These are phyloP conservation scores for Eruca vesicaria DNA, from an alignment of 441 rosid genomes.

Conservation along the genomic window DNA sequence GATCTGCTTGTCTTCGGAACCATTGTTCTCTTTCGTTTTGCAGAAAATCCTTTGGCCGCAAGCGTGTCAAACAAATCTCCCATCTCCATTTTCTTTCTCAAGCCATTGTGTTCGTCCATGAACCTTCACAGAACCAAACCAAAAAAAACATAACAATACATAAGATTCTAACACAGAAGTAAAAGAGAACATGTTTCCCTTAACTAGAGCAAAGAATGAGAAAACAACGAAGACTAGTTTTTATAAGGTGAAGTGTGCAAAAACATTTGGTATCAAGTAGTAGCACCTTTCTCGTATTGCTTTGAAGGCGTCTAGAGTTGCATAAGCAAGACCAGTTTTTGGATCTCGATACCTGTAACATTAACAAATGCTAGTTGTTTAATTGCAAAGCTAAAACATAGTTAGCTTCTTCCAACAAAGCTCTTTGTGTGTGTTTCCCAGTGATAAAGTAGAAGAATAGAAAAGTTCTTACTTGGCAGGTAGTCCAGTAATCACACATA, in stretches of 20 bases:
- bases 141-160: too few relatives aligned
- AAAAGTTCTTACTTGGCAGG: slow-evolving; percentile 85
- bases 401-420: not conserved
- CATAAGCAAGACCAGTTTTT: slow-evolving; percentile 83
- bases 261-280: not conserved
- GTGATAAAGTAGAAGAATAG: not conserved
- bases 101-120: slow-evolving; percentile 44
- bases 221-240: not conserved
- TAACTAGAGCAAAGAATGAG: not conserved
- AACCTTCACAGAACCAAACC: slow-evolving; percentile 46
- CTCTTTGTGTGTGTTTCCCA: not conserved
- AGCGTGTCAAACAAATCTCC: slow-evolving; percentile 71
- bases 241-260: not conserved
- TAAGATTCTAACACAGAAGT: not conserved
- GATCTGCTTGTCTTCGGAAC: slow-evolving; percentile 38
- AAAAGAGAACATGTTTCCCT: not conserved
- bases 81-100: slow-evolving; percentile 72
- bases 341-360: slow-evolving; percentile 85
- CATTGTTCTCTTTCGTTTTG: slow-evolving; percentile 58
- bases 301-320: slow-evolving; percentile 90
- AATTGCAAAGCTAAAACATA: slow-evolving; percentile 2
- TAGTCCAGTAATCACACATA: slow-evolving; percentile 83
- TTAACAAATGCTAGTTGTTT: slow-evolving; percentile 1
- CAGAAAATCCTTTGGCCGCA: slow-evolving; percentile 52
- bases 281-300: slow-evolving; percentile 82